A percentile compares a stretch with the other conserved stretches of the same genome.
phyloP scores from a whole-genome alignment of 352 stramenopile species.

The Phytophthora pini region DNA sequence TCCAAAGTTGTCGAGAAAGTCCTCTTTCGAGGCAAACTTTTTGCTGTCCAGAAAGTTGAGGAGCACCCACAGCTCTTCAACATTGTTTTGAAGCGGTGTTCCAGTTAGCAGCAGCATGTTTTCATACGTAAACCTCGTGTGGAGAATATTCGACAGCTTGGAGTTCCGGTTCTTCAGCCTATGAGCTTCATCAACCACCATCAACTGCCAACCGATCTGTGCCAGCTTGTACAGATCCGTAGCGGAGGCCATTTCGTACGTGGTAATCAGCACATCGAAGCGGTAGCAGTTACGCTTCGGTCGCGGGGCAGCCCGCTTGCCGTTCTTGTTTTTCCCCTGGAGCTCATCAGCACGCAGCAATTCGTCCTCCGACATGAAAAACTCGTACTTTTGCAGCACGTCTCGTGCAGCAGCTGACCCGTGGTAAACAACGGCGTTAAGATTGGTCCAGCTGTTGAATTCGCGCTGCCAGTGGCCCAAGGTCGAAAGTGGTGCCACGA shows the following conservation, averaged over 20 bases:
- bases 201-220: slow-evolving; percentile 93
- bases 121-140: slow-evolving; percentile 79
- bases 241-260: slow-evolving; percentile 98
- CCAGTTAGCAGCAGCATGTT: slow-evolving; percentile 92
- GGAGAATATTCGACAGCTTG: slow-evolving; percentile 92
- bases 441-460: slow-evolving; percentile 95
- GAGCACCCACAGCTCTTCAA: slow-evolving; percentile 97
- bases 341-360: slow-evolving; percentile 46
- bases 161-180: slow-evolving; percentile 98
- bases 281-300: slow-evolving; percentile 76
- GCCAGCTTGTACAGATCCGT: slow-evolving; percentile 95
- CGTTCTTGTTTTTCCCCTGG: slow-evolving; percentile 29
- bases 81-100: slow-evolving; percentile 92
- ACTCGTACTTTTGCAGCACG: slow-evolving; percentile 96
- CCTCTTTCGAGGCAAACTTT: slow-evolving; percentile 93
- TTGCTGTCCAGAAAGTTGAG: slow-evolving; percentile 98
- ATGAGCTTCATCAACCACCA: slow-evolving; percentile 99
- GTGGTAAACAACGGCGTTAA: slow-evolving; percentile 99
- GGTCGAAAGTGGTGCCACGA: slow-evolving; percentile 98
- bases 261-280: slow-evolving; percentile 99
- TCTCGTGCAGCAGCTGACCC: slow-evolving; percentile 91
- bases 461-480: slow-evolving; percentile 98
- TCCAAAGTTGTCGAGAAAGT: slow-evolving; percentile 95
- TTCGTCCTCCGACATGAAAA: slow-evolving; percentile 80
- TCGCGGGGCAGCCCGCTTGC: slow-evolving; percentile 31